Base-by-base conservation (phyloP, 1,284 basidiomycete species). In the Pyrrhoderma noxium region DNA sequence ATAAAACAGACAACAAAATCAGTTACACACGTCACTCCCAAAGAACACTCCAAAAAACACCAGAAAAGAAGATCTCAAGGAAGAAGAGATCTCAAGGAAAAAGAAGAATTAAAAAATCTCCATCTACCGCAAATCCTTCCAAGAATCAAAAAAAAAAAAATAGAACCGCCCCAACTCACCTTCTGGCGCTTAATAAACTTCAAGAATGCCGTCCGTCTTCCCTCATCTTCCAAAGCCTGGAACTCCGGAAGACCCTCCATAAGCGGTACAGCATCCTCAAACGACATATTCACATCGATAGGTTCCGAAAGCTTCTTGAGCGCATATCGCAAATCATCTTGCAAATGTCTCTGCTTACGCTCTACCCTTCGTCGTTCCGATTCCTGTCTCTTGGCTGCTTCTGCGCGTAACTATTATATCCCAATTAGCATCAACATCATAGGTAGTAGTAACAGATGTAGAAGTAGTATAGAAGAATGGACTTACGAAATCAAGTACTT, bases 241-340 rank as follows among this genome's bases (percentile, higher is more conserved):
- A 79, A 97, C 64, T 96, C 92, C 1, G 83, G 75, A 35, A 95
- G 71, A 41, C 89, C 72, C 64, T 89, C 74, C 56, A 95, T 90
- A 16, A 84, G 67, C 8, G 88, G 80, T 8, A 90, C 65, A 49
- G 79, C 79, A 57, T 87, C 80, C 60, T 95, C 92, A 61, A 85
- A 96, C 0, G 82, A 64, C 54, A 82, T 65, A 21, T 71, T 81
- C 39, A 92, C 62, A 57, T 93, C 87, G 40, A 95, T 68, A 0
- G 88, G 77, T 34, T 93, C 85, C 0, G 88, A 68, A 3, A 95
- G 71, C 62, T 95, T 94, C 69, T 91, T 93, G 57, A 98, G 75
- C 0, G 93, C 96, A 66, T 98, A 97, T 2, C 96, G 86, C 34
- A 99, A 73, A 62, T 99, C 96, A 64, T 99, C 95, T 61, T 96